Evolutionary conservation across 1,284 basidiomycete genomes (phyloP), one percentile per base, ranked within the genome.

Genomic region (Cutaneotrichosporon sp.): DNA sequence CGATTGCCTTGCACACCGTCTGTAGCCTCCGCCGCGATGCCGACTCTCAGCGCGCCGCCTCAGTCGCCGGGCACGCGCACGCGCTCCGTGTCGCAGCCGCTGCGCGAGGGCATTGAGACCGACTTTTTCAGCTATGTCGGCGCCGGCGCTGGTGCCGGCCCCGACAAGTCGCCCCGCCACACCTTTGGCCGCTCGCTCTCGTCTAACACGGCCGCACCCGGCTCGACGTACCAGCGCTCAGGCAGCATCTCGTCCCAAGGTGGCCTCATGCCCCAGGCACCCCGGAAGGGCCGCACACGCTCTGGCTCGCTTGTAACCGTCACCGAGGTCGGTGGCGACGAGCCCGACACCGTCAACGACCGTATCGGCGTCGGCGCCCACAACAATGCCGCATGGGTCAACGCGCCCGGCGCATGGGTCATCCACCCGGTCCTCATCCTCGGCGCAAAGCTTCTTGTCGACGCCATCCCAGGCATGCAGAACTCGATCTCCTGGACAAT

Each of bases 321-420:
- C 48, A 90, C 92, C 69, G 82, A 90, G 67, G 84, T 93, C 51
- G 87, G 85, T 36, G 85, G 85, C 63, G 81, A 85, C 60, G 83
- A 84, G 17, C 79, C 84, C 43, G 88, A 92, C 67, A 86, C 88
- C 63, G 78, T 84, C 4, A 81, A 89, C 18, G 90, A 75, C 56
- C 64, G 93, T 76, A 82, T 88, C 62, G 85, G 84, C 59, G 83
- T 85, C 40, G 90, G 88, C 64, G 81, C 83, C 48, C 97, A 97
- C 72, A 83, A 90, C 65, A 99, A 99, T 73, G 92, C 91, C 9
- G 86, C 92, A 68, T 99, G 94, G 94, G 96, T 98, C 67, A 97
- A 99, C 71, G 84, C 88, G 59, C 98, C 98, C 77, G 92, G 92
- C 59, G 94, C 96, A 59, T 98, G 94, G 94, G 79, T 94, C 63